Evolutionary conservation across 2,329 filamentous ascomycete species (phyloP).

Genomic region (Aspergillus thermomutatus): DNA sequence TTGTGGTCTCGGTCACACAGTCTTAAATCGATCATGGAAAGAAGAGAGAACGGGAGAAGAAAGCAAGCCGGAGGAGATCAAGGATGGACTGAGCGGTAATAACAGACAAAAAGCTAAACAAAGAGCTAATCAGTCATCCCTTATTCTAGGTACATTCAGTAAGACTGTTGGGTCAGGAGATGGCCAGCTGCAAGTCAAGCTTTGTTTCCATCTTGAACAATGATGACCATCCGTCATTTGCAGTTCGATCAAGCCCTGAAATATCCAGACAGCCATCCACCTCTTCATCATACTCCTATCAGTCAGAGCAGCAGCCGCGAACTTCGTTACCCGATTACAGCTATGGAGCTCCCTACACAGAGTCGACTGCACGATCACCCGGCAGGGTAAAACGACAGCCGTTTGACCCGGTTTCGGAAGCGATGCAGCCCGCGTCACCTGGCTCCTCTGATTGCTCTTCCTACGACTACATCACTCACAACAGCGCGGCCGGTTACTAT

Average conservation of each 20-base stretch:
- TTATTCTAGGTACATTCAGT: slow-evolving; percentile 4
- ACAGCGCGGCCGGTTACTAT: slow-evolving; percentile 20
- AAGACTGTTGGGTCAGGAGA: slow-evolving; percentile 15
- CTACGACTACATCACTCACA: slow-evolving; percentile 29
- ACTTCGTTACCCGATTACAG: slow-evolving; percentile 16
- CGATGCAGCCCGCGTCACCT: slow-evolving; percentile 26
- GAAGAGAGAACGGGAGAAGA: background rate
- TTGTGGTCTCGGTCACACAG: background rate
- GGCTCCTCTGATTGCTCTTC: slow-evolving; percentile 32
- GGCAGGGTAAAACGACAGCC: slow-evolving; percentile 18
- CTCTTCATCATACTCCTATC: slow-evolving; percentile 18
- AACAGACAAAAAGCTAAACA: background rate
- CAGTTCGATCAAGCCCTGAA: slow-evolving; percentile 34
- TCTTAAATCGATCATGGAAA: background rate
- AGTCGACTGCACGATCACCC: slow-evolving; percentile 25
- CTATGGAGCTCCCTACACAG: slow-evolving; percentile 20
- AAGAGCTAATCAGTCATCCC: slow-evolving; percentile 1
- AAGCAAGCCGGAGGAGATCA: background rate
- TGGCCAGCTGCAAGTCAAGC: slow-evolving; percentile 32
- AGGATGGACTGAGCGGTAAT: background rate
- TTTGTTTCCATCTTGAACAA: slow-evolving; percentile 47
- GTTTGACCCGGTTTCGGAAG: slow-evolving; percentile 25
- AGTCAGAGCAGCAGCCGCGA: slow-evolving; percentile 17
- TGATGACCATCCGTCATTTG: slow-evolving; percentile 46
- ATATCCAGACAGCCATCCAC: slow-evolving; percentile 20